Evolutionary conservation across 306 rosid genomes (phyloP).

Genomic region (Malus asiatica): DNA sequence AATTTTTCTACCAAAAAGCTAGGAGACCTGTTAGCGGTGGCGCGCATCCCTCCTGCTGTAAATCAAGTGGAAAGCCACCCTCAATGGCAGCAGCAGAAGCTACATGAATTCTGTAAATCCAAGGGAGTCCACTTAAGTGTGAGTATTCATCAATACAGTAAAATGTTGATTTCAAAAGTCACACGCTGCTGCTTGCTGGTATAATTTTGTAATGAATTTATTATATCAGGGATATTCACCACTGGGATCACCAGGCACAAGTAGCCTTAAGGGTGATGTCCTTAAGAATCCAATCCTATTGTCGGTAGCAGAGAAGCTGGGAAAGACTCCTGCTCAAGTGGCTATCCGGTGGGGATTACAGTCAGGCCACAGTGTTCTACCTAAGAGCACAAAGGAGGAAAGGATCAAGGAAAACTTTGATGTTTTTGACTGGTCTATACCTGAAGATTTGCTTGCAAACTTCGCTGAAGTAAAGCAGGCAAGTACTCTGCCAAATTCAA

Average conservation of each 20-base stretch:
- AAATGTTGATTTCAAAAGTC: background rate
- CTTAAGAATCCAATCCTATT: conserved; percentile 36
- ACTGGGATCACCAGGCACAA: conserved; percentile 32
- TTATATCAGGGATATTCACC: conserved; percentile 58
- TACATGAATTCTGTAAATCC: conserved; percentile 49
- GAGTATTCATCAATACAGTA: conserved; percentile 11
- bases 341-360: conserved; percentile 84
- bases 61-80: conserved; percentile 80
- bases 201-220: background rate
- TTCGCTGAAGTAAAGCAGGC: conserved; percentile 52
- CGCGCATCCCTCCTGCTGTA: conserved; percentile 64
- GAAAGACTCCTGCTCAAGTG: conserved; percentile 70
- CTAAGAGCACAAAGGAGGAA: conserved; percentile 52
- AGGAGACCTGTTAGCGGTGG: conserved; percentile 39
- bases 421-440: conserved; percentile 60
- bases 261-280: conserved; percentile 22
- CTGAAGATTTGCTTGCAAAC: conserved; percentile 37
- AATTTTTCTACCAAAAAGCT: conserved; percentile 77
- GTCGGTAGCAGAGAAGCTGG: conserved; percentile 38
- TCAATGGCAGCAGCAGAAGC: conserved; percentile 54
- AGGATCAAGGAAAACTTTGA: conserved; percentile 56
- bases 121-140: conserved; percentile 67
- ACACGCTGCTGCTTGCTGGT: background rate
- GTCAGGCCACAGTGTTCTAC: conserved; percentile 61
- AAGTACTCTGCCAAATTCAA: conserved; percentile 4